phyloP scores from a whole-genome alignment of 306 rosid species.

The Lathyrus aphaca region DNA sequence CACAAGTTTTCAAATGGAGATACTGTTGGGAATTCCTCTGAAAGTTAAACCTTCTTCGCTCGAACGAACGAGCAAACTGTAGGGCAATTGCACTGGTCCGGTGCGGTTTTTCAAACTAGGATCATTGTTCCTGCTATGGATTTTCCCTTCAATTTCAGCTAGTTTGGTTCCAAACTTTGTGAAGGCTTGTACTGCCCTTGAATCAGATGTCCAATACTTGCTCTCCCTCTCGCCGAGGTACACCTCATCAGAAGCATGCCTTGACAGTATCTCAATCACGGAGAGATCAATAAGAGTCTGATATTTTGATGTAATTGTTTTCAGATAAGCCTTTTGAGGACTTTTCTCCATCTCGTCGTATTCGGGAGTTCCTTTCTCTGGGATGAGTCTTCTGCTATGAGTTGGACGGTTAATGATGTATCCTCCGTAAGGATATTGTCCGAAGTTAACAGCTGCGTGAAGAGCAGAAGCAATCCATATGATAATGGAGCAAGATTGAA shows the following conservation, averaged over 20 bases:
- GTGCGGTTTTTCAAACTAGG: conserved; percentile 43
- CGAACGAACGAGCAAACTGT: conserved; percentile 67
- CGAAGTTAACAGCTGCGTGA: conserved; percentile 73
- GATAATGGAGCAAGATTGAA: conserved; percentile 49
- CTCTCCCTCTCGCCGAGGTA: conserved; percentile 57
- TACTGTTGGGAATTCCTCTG: conserved; percentile 77
- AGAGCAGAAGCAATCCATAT: conserved; percentile 80
- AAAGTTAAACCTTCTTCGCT: conserved; percentile 68
- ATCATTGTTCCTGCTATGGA: conserved; percentile 29
- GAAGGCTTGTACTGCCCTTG: conserved; percentile 39
- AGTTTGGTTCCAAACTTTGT: conserved; percentile 45
- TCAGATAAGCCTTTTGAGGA: conserved; percentile 52
- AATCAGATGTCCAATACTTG: conserved; percentile 42
- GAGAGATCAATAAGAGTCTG: conserved; percentile 61
- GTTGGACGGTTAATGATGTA: conserved; percentile 73
- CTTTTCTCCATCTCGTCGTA: conserved; percentile 57
- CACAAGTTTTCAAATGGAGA: conserved; percentile 44
- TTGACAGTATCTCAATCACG: conserved; percentile 68
- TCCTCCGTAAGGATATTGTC: conserved; percentile 77
- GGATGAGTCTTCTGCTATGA: conserved; percentile 54
- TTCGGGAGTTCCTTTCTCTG: conserved; percentile 55
- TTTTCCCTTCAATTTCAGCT: conserved; percentile 32
- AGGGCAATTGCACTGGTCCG: conserved; percentile 67
- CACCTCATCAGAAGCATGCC: conserved; percentile 66
- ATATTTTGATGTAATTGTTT: conserved; percentile 64